Conservation (phyloP, 345 rosid species). For the Lepidium africanum region DNA sequence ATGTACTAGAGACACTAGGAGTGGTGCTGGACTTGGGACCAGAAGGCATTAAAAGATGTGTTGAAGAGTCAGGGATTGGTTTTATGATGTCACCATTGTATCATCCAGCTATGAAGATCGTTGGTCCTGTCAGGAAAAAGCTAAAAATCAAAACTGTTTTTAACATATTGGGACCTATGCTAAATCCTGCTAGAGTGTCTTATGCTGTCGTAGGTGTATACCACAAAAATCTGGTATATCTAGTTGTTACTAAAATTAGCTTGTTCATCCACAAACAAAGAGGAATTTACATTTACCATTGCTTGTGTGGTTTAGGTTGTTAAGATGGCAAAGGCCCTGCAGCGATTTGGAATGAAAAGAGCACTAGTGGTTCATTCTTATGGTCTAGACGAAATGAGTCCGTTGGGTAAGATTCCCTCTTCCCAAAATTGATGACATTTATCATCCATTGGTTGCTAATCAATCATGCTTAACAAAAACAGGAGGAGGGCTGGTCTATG, state of each 20-base stretch:
- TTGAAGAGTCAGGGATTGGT: constrained; percentile 79
- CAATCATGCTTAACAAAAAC: constrained; percentile 1
- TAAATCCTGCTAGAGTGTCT: constrained; percentile 80
- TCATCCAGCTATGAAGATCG: constrained; percentile 93
- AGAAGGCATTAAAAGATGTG: constrained; percentile 67
- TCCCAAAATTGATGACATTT: not conserved
- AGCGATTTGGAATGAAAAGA: constrained; percentile 85
- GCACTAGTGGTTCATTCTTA: constrained; percentile 91
- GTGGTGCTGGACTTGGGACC: constrained; percentile 71
- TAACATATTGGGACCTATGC: constrained; percentile 86
- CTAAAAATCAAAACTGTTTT: constrained; percentile 80
- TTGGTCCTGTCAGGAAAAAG: constrained; percentile 74
- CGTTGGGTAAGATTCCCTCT: constrained; percentile 49
- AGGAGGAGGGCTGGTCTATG: constrained; percentile 75
- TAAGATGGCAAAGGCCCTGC: constrained; percentile 91
- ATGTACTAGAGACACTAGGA: constrained; percentile 80
- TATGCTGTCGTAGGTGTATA: constrained; percentile 92
- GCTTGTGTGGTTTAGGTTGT: constrained; percentile 45
- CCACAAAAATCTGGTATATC: constrained; percentile 60
- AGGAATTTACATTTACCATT: not conserved
- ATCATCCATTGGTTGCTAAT: not conserved
- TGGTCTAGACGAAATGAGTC: constrained; percentile 97
- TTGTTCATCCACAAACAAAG: not conserved
- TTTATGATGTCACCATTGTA: constrained; percentile 88
- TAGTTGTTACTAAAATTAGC: not conserved